phyloP scores from a whole-genome alignment of 805 yeast species.

The Teunomyces cretensis region DNA sequence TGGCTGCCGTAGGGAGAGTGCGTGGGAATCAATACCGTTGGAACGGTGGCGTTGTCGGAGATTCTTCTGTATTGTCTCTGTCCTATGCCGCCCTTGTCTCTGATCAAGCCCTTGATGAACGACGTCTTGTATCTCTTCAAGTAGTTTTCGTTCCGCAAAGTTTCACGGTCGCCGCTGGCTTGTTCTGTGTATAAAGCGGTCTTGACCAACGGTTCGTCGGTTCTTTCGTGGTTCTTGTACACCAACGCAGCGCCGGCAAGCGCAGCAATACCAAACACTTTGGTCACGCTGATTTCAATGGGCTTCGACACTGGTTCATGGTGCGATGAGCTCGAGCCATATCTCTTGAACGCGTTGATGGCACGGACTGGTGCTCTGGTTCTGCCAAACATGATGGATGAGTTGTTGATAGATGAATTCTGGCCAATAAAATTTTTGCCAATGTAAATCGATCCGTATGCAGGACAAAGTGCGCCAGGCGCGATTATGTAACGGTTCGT shows the following conservation, averaged over 20 bases:
- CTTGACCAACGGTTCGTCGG: constrained; percentile 36
- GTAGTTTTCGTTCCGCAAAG: constrained; percentile 37
- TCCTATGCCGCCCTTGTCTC: constrained; percentile 47
- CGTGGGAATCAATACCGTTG: constrained; percentile 36
- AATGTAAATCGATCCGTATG: neutral
- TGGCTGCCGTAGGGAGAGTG: constrained; percentile 42
- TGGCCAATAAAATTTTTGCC: constrained; percentile 8
- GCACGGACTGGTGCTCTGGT: constrained; percentile 10
- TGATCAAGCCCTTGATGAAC: constrained; percentile 41
- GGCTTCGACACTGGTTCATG: constrained; percentile 18
- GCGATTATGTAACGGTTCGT: neutral
- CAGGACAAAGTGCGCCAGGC: neutral
- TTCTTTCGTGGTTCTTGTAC: constrained; percentile 29
- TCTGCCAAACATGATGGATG: constrained; percentile 12
- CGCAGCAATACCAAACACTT: constrained; percentile 42
- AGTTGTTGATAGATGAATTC: neutral
- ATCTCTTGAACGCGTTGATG: constrained; percentile 13
- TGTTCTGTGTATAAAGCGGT: constrained; percentile 38
- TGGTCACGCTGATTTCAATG: constrained; percentile 39
- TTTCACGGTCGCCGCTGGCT: constrained; percentile 27
- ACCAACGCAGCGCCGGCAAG: constrained; percentile 36
- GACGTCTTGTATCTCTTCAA: constrained; percentile 40
- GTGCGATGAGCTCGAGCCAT: constrained; percentile 13
- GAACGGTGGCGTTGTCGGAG: constrained; percentile 24
- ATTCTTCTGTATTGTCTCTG: constrained; percentile 40